Conservation (phyloP, 2,329 filamentous ascomycete species). For the Myriosclerotinia duriaeana region DNA sequence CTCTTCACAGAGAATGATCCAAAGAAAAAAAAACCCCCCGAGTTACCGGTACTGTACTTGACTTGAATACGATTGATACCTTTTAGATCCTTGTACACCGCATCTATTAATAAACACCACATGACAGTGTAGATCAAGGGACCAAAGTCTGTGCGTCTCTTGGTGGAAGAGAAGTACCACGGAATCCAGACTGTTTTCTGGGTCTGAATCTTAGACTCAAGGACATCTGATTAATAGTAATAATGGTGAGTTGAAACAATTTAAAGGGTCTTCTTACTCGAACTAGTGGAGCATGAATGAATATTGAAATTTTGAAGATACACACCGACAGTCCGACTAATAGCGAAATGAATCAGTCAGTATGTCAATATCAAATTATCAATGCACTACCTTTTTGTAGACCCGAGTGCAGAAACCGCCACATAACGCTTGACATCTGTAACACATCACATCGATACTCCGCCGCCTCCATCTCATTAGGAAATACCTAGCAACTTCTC, state of each 20-base stretch:
- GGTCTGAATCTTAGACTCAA: no score
- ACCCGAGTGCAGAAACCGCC: slow-evolving; percentile 2
- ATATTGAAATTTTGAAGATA: background rate
- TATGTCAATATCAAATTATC: background rate
- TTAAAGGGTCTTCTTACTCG: slow-evolving; percentile 4
- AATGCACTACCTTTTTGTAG: background rate
- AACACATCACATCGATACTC: background rate
- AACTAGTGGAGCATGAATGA: background rate
- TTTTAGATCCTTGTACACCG: background rate
- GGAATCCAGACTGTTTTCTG: no score
- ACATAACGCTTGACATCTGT: slow-evolving; percentile 13
- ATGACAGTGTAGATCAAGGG: slow-evolving; percentile 12
- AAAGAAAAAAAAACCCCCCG: background rate
- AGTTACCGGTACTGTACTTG: background rate
- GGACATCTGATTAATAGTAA: background rate
- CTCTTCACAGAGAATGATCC: background rate
- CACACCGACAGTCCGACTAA: slow-evolving; percentile 1
- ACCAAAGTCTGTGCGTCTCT: background rate
- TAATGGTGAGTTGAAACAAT: background rate
- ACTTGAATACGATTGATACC: background rate
- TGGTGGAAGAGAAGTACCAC: no score
- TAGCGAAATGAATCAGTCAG: no score
- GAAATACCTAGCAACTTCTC: no score
- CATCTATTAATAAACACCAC: background rate
- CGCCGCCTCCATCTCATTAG: no score